phyloP scores from a whole-genome alignment of 2,329 filamentous ascomycete species.

The Colletotrichum agaves region DNA sequence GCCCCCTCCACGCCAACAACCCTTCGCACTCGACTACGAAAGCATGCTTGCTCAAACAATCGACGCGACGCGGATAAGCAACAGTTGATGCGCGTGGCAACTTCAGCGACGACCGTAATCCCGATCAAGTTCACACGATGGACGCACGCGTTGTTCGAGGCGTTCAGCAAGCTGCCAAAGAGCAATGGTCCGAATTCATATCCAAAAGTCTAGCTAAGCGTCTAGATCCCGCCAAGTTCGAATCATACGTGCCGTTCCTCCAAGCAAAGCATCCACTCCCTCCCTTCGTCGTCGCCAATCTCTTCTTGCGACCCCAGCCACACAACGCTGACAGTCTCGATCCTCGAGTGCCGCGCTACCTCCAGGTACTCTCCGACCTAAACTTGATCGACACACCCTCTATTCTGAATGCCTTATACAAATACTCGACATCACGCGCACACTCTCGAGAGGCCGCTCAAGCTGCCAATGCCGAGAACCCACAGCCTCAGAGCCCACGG shows the following conservation, averaged over 20 bases:
- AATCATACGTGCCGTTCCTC: constrained; percentile 60
- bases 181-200: constrained; percentile 64
- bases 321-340: constrained; percentile 63
- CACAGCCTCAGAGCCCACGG: constrained; percentile 41
- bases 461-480: constrained; percentile 1
- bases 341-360: constrained; percentile 68
- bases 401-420: constrained; percentile 65
- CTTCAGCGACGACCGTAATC: constrained; percentile 5
- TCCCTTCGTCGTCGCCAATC: constrained; percentile 62
- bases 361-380: constrained; percentile 64
- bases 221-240: constrained; percentile 65
- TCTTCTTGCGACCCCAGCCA: constrained; percentile 66
- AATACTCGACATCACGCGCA: constrained; percentile 64
- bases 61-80: constrained; percentile 19
- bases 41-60: constrained; percentile 15
- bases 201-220: constrained; percentile 60
- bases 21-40: not conserved
- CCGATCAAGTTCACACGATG: constrained; percentile 24
- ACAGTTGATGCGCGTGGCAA: constrained; percentile 23
- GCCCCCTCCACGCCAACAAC: not conserved
- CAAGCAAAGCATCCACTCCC: constrained; percentile 63
- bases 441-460: constrained; percentile 44
- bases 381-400: constrained; percentile 64
- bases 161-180: constrained; percentile 42
- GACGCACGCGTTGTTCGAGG: constrained; percentile 30